Evolutionary conservation across 805 yeast genomes (phyloP).

Genomic region (Candida argentea): DNA sequence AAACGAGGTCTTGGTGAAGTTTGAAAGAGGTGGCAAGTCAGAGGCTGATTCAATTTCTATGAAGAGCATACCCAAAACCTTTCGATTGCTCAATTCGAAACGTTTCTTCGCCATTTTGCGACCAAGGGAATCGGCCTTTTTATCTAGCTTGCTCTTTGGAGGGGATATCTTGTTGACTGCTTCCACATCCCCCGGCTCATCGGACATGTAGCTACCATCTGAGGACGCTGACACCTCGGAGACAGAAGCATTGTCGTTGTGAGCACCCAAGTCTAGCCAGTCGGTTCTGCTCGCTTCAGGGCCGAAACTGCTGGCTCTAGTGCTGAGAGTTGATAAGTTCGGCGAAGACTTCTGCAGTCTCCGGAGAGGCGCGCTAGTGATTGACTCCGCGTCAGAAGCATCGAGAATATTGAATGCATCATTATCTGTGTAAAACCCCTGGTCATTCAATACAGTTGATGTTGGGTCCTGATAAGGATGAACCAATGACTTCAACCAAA

Average conservation of each 20-base stretch:
- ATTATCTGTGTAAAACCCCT: constrained; percentile 27
- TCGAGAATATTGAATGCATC: constrained; percentile 12
- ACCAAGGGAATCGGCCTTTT: background rate
- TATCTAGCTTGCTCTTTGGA: constrained; percentile 9
- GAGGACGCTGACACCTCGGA: constrained; percentile 13
- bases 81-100: constrained; percentile 29
- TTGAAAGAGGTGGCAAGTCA: constrained; percentile 69
- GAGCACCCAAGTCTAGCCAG: no score
- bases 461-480: constrained; percentile 11
- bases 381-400: constrained; percentile 23
- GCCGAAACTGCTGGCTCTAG: no score
- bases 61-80: constrained; percentile 60
- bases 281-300: no score
- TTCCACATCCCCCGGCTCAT: background rate
- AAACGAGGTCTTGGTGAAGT: constrained; percentile 64
- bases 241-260: constrained; percentile 10
- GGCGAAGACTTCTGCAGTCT: background rate
- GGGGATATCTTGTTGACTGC: background rate
- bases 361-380: constrained; percentile 1
- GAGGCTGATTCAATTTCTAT: constrained; percentile 65
- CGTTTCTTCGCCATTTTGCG: constrained; percentile 7
- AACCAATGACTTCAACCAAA: constrained; percentile 21
- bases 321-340: constrained; percentile 1
- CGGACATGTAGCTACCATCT: constrained; percentile 1
- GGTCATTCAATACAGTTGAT: constrained; percentile 20